Evolutionary conservation across 129 eudicot species (phyloP), one percentile per base, ranked within the genome.

Genomic region (Chrysanthemum seticuspe): DNA sequence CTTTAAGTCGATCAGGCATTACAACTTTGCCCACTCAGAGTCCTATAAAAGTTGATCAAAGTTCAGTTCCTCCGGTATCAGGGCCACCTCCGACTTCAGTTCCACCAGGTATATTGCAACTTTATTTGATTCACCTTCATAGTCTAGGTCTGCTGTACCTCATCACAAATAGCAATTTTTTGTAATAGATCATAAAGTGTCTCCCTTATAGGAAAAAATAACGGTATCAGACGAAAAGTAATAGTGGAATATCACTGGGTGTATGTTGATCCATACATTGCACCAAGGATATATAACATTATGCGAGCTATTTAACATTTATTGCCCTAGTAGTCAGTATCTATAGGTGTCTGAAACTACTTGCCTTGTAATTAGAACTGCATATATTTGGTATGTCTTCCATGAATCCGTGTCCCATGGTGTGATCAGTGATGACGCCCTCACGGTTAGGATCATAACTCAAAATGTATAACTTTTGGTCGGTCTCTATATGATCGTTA

Each of bases 1-100:
- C 97, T 70, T 81, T 93, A 79, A 84, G 87, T 78, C 86, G 96
- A 51, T 60, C 96, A 2, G 97, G 97, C 66, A 76, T 88, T 62
- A 60, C 88, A 61, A 82, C 54, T 50, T 58, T 90, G 70, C 80
- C 88, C 56, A 25, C 89, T 51, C 98, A 90, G 66, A 88, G 68
- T 78, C 89, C 96, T 75, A 85, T 86, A 25, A 91, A 91, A 82
- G 66, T 81, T 19, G 97, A 91, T 73, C 70, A 79, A 48, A 65
- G 86, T 31, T 67, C 96, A 9, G 72, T 74, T 73, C 89, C 88
- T 80, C 91, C 91, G 13, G 89, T 86, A 62, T 87, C 97, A 53
- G 91, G 80, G 29, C 86, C 89, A 0, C 82, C 83, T 87, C 74
- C 86, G 3, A 65, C 92, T 78, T 78, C 92, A 64, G 62, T 78